These are phyloP conservation scores for Trichoderma sp. DNA, from an alignment of 2,329 filamentous ascomycete genomes.

Conservation along the genomic window DNA sequence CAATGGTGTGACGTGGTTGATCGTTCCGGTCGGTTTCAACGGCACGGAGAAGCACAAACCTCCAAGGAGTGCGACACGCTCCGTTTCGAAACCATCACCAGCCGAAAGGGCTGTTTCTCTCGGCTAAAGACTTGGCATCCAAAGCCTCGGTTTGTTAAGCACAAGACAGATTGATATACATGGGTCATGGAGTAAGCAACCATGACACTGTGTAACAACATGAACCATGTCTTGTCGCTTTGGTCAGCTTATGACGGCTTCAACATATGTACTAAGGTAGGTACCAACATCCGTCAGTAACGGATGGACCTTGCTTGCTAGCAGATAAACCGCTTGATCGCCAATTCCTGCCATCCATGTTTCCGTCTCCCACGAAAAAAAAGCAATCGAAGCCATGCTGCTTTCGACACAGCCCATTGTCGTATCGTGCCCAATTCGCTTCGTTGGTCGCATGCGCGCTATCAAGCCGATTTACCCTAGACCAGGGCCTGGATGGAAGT, in stretches of 20 bases:
- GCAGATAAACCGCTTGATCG: not conserved
- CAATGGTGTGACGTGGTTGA: conserved; percentile 13
- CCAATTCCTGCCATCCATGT: conserved; percentile 5
- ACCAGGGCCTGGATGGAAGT: not conserved
- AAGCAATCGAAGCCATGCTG: not conserved
- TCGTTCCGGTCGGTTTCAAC: conserved; percentile 14
- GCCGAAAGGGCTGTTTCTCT: not conserved
- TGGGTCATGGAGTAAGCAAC: not conserved
- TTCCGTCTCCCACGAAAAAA: not conserved
- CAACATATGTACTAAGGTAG: not conserved
- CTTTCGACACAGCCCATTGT: not conserved
- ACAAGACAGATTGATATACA: not conserved
- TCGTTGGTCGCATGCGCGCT: not conserved
- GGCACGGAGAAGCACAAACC: not conserved
- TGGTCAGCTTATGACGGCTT: not conserved
- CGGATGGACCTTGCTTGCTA: not conserved
- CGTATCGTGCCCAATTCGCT: not conserved
- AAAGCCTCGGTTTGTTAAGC: not conserved
- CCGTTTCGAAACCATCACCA: conserved; percentile 1
- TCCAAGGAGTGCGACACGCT: conserved; percentile 2
- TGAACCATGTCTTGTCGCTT: not conserved
- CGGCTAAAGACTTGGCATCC: not conserved
- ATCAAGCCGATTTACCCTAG: conserved; percentile 15
- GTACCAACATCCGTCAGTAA: not conserved
- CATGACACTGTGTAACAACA: not conserved